Percentiles rank a stretch among this genome's conserved stretches.
phyloP scores from a whole-genome alignment of 805 yeast species.

The Spathaspora boniae region DNA sequence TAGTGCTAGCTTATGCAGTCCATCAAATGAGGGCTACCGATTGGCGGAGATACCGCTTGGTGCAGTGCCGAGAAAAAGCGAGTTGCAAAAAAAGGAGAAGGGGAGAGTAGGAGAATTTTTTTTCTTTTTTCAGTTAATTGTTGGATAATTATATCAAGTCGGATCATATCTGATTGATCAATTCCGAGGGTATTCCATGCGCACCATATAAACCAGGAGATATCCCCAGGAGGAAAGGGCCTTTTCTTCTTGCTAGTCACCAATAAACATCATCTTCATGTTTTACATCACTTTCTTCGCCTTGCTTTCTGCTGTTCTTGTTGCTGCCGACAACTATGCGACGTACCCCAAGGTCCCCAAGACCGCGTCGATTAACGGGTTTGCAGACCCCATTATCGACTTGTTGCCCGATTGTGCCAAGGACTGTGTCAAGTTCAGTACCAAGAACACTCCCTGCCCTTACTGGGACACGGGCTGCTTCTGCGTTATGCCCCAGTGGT shows the following conservation, averaged over 20 bases:
- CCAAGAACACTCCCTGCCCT: too few species aligned
- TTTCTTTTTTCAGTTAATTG: too few species aligned
- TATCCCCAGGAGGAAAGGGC: neutral
- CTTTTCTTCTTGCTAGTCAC: neutral
- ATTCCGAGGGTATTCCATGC: neutral
- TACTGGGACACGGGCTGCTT: constrained; percentile 50
- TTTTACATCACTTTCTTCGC: neutral
- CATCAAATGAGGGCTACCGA: too few species aligned
- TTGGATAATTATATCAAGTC: neutral
- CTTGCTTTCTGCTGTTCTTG: constrained; percentile 9
- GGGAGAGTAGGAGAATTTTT: too few species aligned
- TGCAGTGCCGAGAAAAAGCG: too few species aligned
- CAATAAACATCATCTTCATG: neutral
- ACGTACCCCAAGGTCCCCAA: constrained; percentile 45
- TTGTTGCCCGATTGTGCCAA: constrained; percentile 41
- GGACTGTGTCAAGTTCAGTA: constrained; percentile 32
- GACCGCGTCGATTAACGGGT: constrained; percentile 46
- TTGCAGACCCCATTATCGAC: constrained; percentile 42
- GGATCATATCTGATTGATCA: constrained; percentile 1
- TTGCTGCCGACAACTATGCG: constrained; percentile 22
- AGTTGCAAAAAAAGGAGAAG: too few species aligned
- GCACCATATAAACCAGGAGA: neutral
- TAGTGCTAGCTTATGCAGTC: too few species aligned
- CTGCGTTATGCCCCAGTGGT: constrained; percentile 46
- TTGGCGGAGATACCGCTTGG: too few species aligned